Conservation (phyloP, 208 protist genomes). For the Vickermania ingenoplastis region DNA sequence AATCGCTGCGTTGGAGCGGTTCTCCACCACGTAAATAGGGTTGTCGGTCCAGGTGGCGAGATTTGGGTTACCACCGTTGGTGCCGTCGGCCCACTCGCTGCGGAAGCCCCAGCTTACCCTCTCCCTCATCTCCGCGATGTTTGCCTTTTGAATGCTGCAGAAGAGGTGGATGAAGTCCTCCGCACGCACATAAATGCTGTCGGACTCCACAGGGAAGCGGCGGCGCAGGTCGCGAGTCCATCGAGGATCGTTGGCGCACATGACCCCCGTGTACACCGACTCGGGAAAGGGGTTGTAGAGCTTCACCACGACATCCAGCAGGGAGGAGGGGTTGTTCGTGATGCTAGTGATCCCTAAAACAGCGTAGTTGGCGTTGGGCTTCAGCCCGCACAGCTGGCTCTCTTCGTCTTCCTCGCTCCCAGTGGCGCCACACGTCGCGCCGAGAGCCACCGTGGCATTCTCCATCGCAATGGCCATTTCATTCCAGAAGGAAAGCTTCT, state of each 20-base stretch:
- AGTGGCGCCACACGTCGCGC: constrained; percentile 7
- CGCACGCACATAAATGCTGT: constrained; percentile 50
- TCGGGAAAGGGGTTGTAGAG: constrained; percentile 46
- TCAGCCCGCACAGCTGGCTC: constrained; percentile 24
- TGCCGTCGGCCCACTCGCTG: constrained; percentile 45
- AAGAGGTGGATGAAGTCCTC: constrained; percentile 35
- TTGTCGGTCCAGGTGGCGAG: constrained; percentile 47
- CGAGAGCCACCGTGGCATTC: background rate
- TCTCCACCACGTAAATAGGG: constrained; percentile 37
- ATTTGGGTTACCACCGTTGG: constrained; percentile 40
- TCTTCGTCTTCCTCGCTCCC: background rate
- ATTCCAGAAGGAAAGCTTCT: constrained; percentile 36
- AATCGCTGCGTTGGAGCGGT: constrained; percentile 18
- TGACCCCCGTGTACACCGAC: constrained; percentile 39
- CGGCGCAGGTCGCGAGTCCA: constrained; percentile 28
- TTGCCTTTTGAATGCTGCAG: constrained; percentile 22
- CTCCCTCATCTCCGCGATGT: constrained; percentile 4
- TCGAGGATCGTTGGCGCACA: constrained; percentile 27
- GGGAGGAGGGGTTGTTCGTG: constrained; percentile 10
- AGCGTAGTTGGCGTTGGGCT: constrained; percentile 36
- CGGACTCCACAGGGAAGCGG: constrained; percentile 9
- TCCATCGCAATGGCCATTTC: constrained; percentile 23
- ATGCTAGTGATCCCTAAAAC: constrained; percentile 30
- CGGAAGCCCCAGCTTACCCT: constrained; percentile 20
- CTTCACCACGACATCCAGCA: constrained; percentile 41